Conservation (phyloP, 768 basidiomycete genomes). For the Jaapia argillacea region DNA sequence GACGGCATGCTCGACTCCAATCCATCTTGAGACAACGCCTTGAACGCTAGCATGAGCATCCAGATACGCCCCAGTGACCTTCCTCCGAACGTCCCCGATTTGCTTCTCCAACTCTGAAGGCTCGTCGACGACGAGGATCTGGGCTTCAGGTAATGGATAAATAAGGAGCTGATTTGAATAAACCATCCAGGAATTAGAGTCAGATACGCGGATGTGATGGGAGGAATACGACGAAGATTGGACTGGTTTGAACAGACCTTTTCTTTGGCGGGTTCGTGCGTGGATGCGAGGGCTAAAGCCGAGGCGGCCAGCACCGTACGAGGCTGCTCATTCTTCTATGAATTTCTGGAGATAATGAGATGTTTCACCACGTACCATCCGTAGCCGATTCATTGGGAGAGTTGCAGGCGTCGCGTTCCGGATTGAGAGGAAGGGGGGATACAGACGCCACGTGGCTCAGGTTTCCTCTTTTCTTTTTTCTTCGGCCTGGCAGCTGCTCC, state of each 20-base stretch:
- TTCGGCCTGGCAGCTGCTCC: too few relatives aligned
- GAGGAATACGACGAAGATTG: too few relatives aligned
- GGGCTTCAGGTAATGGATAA: constrained; percentile 55
- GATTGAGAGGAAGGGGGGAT: too few relatives aligned
- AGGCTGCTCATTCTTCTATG: neutral
- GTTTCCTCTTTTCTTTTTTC: too few relatives aligned
- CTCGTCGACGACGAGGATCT: constrained; percentile 62
- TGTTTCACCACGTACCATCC: neutral
- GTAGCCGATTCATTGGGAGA: neutral
- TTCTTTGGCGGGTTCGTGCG: neutral
- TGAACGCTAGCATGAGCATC: constrained; percentile 62
- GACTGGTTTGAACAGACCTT: neutral
- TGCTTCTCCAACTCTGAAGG: constrained; percentile 68
- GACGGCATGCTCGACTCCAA: constrained; percentile 73
- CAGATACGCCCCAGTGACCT: constrained; percentile 42
- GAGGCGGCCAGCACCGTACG: neutral
- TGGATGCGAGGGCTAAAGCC: neutral
- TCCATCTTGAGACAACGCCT: constrained; percentile 69
- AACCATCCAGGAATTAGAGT: neutral
- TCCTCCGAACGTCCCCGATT: constrained; percentile 61
- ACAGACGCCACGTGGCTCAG: too few relatives aligned
- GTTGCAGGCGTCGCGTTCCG: too few relatives aligned
- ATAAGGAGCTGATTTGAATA: constrained; percentile 69
- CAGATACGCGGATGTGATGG: too few relatives aligned
- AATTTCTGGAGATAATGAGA: neutral